Percentiles rank a stretch among this genome's conserved stretches.
Conservation (phyloP, 768 basidiomycete genomes). For the Sporobolomyces pararoseus region DNA sequence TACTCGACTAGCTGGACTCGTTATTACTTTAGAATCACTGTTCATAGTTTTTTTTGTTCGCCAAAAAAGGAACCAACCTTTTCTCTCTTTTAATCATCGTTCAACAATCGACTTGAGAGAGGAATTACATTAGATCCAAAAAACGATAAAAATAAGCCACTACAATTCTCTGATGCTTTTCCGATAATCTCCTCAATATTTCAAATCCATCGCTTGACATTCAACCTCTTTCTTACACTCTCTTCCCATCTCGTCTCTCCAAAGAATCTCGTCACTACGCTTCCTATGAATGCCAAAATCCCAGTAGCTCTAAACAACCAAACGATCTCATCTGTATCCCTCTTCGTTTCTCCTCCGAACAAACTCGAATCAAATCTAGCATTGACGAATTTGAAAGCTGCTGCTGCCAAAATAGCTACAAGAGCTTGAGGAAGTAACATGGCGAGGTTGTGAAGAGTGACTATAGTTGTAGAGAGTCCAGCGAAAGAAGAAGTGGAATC, state of each 20-base stretch:
- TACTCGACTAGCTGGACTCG: not conserved
- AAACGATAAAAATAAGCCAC: too few species aligned
- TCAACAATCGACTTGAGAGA: too few species aligned
- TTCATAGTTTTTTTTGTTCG: too few species aligned
- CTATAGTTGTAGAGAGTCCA: conserved; percentile 14
- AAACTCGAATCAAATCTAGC: not conserved
- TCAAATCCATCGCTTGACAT: conserved; percentile 13
- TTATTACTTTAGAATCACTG: not conserved
- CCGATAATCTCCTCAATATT: not conserved
- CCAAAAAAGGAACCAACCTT: too few species aligned
- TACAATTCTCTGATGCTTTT: too few species aligned
- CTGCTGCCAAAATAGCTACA: not conserved
- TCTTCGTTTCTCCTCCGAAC: conserved; percentile 3
- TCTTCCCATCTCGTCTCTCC: conserved; percentile 22
- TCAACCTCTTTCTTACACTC: conserved; percentile 8
- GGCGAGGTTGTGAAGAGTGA: conserved; percentile 17
- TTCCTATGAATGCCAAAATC: not conserved
- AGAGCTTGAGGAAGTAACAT: conserved; percentile 8
- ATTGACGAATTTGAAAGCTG: conserved; percentile 13
- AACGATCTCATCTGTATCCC: conserved; percentile 13
- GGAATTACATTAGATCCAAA: too few species aligned
- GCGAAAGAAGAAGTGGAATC: not conserved
- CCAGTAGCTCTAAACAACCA: conserved; percentile 8
- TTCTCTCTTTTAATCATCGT: too few species aligned
- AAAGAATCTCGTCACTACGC: conserved; percentile 6